phyloP scores from a whole-genome alignment of 192 early-diverging fungal genomes.

The Neocallimastix lanati region DNA sequence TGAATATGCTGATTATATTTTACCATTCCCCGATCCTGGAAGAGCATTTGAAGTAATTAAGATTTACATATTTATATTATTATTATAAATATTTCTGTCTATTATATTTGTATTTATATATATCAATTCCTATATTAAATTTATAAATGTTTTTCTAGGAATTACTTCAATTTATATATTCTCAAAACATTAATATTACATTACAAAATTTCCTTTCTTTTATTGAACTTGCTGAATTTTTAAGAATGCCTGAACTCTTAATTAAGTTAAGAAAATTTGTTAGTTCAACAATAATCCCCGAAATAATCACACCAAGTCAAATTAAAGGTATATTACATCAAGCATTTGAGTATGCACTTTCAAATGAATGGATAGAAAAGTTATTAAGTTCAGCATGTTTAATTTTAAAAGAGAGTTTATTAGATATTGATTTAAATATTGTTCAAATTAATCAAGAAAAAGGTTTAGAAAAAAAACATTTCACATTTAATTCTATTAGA shows the following conservation, averaged over 20 bases:
- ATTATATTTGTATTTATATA: too few relatives aligned
- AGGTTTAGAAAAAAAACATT: not conserved
- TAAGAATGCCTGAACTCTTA: not conserved
- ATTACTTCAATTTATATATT: not conserved
- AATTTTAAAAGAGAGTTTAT: not conserved
- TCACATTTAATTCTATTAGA: not conserved
- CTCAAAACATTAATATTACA: not conserved
- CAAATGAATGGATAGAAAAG: not conserved
- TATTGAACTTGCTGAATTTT: not conserved
- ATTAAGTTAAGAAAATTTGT: not conserved
- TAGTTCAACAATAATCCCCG: not conserved
- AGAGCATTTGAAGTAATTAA: not conserved
- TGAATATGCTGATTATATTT: not conserved
- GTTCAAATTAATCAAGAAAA: not conserved
- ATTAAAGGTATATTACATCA: not conserved
- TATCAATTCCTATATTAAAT: too few relatives aligned
- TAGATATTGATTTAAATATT: not conserved
- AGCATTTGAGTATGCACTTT: not conserved
- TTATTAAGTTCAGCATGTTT: not conserved
- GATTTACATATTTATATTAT: not conserved
- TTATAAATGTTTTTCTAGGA: not conserved
- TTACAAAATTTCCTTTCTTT: not conserved
- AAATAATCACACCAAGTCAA: not conserved
- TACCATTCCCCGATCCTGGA: not conserved
- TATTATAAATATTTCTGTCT: not conserved